Base-by-base conservation (phyloP, 352 stramenopile species). In the Pythium phragmitis region DNA sequence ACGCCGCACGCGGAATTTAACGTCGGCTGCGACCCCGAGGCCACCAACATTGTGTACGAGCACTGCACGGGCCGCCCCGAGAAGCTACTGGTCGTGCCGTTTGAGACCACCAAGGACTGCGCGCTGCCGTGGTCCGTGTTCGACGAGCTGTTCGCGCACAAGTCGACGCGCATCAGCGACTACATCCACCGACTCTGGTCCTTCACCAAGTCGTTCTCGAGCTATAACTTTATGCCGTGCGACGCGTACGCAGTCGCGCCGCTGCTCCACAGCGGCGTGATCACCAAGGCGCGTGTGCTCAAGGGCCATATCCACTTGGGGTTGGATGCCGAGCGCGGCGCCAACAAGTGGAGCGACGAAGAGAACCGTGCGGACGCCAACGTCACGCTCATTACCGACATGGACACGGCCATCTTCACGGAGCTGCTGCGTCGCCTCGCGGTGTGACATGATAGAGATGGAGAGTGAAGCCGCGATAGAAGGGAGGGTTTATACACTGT, bases 1-100 rank as follows among this genome's bases (percentile, higher is more conserved):
- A 92, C 82, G 34, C 49, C 72, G 23, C 76, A 92, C 67, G 57
- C 79, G 0, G 86, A 94, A 63, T 94, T 91, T 60, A 94, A 94
- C 66, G 81, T 91, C 17, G 80, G 74, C 42, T 92, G 84, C 61
- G 86, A 94, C 65, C 86, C 86, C 7, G 86, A 94, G 65, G 86
- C 86, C 1, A 87, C 84, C 16, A 68, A 80, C 53, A 92, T 91
- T 23, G 76, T 92, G 26, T 82, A 87, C 46, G 63, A 87, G 67
- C 77, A 92, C 68, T 84, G 80, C 69, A 45, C 54, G 4, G 57
- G 57, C 12, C 67, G 45, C 14, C 74, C 81, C 34, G 72, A 77
- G 21, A 84, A 92, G 65, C 70, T 92, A 23, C 58, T 79, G 21
- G 76, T 92, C 34, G 61, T 94, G 62, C 82, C 83, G 13, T 85